A percentile compares a stretch with the other conserved stretches of the same genome.
Evolutionary conservation across 1,284 basidiomycete genomes (phyloP).

Genomic region (Ustilago lituana): DNA sequence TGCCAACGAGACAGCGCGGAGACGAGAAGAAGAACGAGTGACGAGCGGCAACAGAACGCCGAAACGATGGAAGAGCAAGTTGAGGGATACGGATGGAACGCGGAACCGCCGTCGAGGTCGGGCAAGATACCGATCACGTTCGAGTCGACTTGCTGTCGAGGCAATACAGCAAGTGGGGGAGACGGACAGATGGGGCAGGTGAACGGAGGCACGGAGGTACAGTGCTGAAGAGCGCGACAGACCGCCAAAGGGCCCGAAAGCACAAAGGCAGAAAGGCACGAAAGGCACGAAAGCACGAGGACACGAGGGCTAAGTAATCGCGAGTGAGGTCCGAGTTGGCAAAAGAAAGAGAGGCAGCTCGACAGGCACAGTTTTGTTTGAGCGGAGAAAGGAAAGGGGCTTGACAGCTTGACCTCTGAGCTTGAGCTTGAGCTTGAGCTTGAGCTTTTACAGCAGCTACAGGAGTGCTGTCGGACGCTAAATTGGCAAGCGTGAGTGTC

Average conservation of each 20-base stretch:
- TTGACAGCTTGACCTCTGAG: constrained; percentile 11
- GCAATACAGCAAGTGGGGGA: too few relatives aligned
- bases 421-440: not conserved
- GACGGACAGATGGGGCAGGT: too few relatives aligned
- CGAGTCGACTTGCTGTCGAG: not conserved
- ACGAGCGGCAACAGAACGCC: too few relatives aligned
- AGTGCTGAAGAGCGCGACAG: constrained; percentile 1
- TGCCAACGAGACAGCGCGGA: not conserved
- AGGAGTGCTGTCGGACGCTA: constrained; percentile 7
- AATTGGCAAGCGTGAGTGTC: too few relatives aligned
- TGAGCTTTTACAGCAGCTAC: too few relatives aligned
- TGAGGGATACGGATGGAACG: not conserved
- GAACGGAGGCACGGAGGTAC: not conserved
- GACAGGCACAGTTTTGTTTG: constrained; percentile 4
- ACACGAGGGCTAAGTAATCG: not conserved
- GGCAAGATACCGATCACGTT: constrained; percentile 11
- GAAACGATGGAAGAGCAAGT: too few relatives aligned
- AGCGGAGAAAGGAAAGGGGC: constrained; percentile 7
- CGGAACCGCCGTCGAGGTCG: too few relatives aligned
- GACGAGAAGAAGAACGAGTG: too few relatives aligned
- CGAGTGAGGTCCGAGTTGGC: too few relatives aligned
- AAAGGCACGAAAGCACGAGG: too few relatives aligned
- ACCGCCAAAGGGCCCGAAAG: too few relatives aligned
- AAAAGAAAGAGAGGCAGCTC: not conserved
- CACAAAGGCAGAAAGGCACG: too few relatives aligned